Evolutionary conservation across 768 basidiomycete genomes (phyloP).

Genomic region (Amanita phalloides): DNA sequence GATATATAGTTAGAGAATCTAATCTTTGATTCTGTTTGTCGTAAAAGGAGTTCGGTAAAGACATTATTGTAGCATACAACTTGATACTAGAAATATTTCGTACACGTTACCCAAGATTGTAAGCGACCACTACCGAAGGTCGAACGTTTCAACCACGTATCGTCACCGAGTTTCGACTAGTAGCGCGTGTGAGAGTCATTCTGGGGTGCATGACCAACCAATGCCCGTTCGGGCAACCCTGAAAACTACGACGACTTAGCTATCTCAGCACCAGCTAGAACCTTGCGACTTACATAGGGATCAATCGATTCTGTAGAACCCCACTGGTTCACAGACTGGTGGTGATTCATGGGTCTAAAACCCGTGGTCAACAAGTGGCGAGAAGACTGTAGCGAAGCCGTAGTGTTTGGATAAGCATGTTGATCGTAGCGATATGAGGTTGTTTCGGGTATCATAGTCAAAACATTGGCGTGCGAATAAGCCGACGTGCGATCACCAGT

Average conservation of each 20-base stretch:
- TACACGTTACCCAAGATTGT: conserved; percentile 3
- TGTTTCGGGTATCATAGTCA: conserved; percentile 53
- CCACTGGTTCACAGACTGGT: conserved; percentile 45
- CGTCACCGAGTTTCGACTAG: conserved; percentile 17
- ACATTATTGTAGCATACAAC: conserved; percentile 6
- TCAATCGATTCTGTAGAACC: conserved; percentile 49
- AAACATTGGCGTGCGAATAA: conserved; percentile 35
- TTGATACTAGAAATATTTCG: conserved; percentile 4
- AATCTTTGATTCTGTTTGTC: background rate
- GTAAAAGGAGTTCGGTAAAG: background rate
- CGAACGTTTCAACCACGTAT: background rate
- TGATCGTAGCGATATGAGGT: conserved; percentile 45
- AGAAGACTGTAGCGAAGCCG: conserved; percentile 21
- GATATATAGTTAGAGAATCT: background rate
- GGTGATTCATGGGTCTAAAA: conserved; percentile 37
- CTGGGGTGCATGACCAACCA: conserved; percentile 26
- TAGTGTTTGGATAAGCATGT: conserved; percentile 28
- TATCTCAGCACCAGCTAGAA: background rate
- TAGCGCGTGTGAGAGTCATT: conserved; percentile 34
- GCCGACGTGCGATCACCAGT: conserved; percentile 29
- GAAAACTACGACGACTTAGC: conserved; percentile 14
- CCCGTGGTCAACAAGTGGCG: conserved; percentile 28
- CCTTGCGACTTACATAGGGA: conserved; percentile 44
- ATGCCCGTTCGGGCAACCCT: conserved; percentile 21
- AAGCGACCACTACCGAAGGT: background rate